phyloP scores from a whole-genome alignment of 2,329 filamentous ascomycete species.

The Dactylonectria estremocensis region DNA sequence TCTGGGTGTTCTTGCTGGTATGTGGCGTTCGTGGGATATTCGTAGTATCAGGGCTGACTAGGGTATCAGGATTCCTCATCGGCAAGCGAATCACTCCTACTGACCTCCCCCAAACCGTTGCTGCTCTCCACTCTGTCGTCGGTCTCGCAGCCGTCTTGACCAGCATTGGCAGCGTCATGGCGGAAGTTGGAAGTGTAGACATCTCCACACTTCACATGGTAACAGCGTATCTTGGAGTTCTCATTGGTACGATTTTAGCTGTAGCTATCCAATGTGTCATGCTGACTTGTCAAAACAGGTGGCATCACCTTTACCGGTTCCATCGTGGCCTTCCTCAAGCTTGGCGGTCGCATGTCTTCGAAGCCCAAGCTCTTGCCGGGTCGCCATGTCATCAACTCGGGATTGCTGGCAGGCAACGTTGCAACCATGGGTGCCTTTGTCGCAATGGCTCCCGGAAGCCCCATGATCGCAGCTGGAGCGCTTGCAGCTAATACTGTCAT shows the following conservation, averaged over 20 bases:
- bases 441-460: conserved; percentile 84
- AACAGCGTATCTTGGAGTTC: conserved; percentile 86
- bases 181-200: conserved; percentile 70
- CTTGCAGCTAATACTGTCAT: conserved; percentile 82
- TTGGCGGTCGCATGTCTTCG: conserved; percentile 86
- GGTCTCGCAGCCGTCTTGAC: conserved; percentile 91
- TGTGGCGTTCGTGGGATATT: conserved; percentile 20
- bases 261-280: not conserved
- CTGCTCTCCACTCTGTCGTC: conserved; percentile 90
- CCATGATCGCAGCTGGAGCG: conserved; percentile 83
- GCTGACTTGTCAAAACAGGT: conserved; percentile 53
- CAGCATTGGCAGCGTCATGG: conserved; percentile 89
- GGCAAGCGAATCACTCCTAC: conserved; percentile 91
- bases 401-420: conserved; percentile 81
- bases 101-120: conserved; percentile 90
- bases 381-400: conserved; percentile 81
- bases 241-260: conserved; percentile 72
- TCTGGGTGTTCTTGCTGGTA: conserved; percentile 76
- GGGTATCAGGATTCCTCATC: conserved; percentile 74
- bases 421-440: conserved; percentile 90
- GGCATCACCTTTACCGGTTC: conserved; percentile 94
- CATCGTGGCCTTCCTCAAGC: conserved; percentile 90
- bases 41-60: conserved; percentile 18
- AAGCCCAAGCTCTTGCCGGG: conserved; percentile 81
- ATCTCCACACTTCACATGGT: conserved; percentile 86